These are phyloP conservation scores for Erythrophleum ivorense DNA, from an alignment of 331 rosid species.

Conservation along the genomic window DNA sequence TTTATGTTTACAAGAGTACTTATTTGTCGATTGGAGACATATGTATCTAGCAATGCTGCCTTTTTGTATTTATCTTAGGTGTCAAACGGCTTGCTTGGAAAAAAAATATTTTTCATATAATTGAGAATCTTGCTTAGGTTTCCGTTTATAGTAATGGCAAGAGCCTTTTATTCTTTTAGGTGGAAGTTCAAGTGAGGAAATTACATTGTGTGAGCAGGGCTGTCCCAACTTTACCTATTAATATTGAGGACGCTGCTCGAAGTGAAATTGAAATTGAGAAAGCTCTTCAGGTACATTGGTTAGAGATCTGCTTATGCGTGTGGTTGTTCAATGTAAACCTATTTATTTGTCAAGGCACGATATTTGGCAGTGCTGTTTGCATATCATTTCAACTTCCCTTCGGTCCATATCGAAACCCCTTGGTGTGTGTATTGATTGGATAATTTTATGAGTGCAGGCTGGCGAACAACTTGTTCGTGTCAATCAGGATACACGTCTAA, in stretches of 20 bases:
- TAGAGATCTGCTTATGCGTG: background rate
- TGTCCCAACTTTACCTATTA: constrained; percentile 55
- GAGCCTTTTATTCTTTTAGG: constrained; percentile 48
- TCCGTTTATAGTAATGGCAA: background rate
- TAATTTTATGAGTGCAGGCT: constrained; percentile 57
- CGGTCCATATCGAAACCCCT: background rate
- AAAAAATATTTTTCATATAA: too few species aligned
- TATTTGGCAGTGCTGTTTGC: background rate
- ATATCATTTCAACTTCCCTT: background rate
- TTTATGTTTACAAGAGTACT: background rate
- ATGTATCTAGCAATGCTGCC: background rate
- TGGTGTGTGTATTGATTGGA: constrained; percentile 26
- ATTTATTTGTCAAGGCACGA: constrained; percentile 8
- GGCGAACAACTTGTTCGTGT: constrained; percentile 91
- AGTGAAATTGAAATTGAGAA: constrained; percentile 84
- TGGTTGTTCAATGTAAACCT: background rate
- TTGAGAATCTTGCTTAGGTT: background rate
- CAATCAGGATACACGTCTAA: constrained; percentile 93
- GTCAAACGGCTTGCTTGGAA: background rate
- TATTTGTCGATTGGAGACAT: background rate
- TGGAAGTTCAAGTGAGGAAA: constrained; percentile 87
- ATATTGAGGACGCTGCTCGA: constrained; percentile 61
- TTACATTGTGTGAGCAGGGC: constrained; percentile 57
- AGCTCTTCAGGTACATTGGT: constrained; percentile 60
- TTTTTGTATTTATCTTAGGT: background rate